These are phyloP conservation scores for Sporisorium iseilematis-ciliati DNA, from an alignment of 1,284 basidiomycete genomes.

Conservation along the genomic window DNA sequence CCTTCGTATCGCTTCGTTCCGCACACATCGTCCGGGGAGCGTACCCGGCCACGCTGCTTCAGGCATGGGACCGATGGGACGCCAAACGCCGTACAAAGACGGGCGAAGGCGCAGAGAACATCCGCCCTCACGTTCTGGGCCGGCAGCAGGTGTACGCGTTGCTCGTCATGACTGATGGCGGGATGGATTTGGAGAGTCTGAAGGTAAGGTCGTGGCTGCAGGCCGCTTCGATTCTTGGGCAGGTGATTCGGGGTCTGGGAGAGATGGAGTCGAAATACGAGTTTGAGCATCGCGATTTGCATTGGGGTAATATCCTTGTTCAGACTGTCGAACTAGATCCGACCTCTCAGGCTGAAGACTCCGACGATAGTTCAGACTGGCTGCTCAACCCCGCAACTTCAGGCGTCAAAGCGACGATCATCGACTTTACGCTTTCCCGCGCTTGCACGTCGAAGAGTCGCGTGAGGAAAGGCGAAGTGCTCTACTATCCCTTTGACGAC, in stretches of 20 bases:
- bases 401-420: constrained; percentile 84
- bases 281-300: constrained; percentile 98
- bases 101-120: constrained; percentile 79
- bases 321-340: constrained; percentile 7
- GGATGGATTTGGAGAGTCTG: constrained; percentile 87
- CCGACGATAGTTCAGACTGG: constrained; percentile 3
- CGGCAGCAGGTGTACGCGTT: constrained; percentile 83
- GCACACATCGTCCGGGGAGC: constrained; percentile 85
- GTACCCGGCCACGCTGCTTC: constrained; percentile 83
- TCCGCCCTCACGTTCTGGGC: constrained; percentile 82
- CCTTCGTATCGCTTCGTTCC: constrained; percentile 62
- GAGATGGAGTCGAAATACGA: constrained; percentile 81
- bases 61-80: constrained; percentile 88
- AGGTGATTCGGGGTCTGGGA: constrained; percentile 81
- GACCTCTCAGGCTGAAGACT: not conserved
- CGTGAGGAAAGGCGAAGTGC: constrained; percentile 19
- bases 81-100: constrained; percentile 71
- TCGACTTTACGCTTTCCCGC: constrained; percentile 92
- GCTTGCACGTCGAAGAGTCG: constrained; percentile 26
- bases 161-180: constrained; percentile 88
- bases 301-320: constrained; percentile 97
- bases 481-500: constrained; percentile 68
- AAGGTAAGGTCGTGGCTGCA: constrained; percentile 84
- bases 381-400: constrained; percentile 63
- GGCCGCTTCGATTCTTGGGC: constrained; percentile 90